These are phyloP conservation scores for Gaillardinia entomophila DNA, from an alignment of 805 yeast genomes.

Conservation along the genomic window DNA sequence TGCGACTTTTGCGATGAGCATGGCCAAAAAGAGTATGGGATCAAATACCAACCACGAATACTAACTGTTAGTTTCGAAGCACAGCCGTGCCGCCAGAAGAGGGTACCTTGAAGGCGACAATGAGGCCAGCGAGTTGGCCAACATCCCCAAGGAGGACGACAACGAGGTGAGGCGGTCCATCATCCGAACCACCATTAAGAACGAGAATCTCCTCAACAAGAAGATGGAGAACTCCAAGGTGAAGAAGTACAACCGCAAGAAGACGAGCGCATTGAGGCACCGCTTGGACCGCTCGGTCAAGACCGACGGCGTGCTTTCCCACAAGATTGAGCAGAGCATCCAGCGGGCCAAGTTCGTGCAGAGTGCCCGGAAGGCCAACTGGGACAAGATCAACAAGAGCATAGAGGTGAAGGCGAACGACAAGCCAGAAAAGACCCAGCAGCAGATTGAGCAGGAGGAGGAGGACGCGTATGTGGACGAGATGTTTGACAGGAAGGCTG, in stretches of 20 bases:
- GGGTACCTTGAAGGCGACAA: constrained; percentile 40
- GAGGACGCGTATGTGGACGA: constrained; percentile 32
- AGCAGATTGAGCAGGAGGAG: constrained; percentile 23
- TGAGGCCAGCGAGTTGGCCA: constrained; percentile 43
- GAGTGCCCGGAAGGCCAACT: constrained; percentile 58
- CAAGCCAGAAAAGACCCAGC: constrained; percentile 10
- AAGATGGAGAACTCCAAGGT: constrained; percentile 42
- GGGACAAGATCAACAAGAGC: constrained; percentile 61
- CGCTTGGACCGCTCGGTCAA: constrained; percentile 46
- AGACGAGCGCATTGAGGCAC: constrained; percentile 22
- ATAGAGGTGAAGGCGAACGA: constrained; percentile 24
- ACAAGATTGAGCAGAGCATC: constrained; percentile 60
- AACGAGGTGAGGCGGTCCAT: constrained; percentile 58
- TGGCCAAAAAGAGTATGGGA: constrained; percentile 38
- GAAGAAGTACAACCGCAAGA: constrained; percentile 22
- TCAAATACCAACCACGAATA: background rate
- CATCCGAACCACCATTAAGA: constrained; percentile 61
- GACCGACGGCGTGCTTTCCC: constrained; percentile 49
- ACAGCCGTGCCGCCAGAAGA: constrained; percentile 75
- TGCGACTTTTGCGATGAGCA: too few relatives aligned
- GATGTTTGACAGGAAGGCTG: constrained; percentile 6
- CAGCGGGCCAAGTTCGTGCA: constrained; percentile 60
- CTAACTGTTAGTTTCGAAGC: constrained; percentile 44
- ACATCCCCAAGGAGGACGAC: constrained; percentile 53
- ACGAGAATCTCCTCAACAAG: constrained; percentile 54